Evolutionary conservation across 2,329 filamentous ascomycete species (phyloP).

Genomic region (Botryotinia calthae): DNA sequence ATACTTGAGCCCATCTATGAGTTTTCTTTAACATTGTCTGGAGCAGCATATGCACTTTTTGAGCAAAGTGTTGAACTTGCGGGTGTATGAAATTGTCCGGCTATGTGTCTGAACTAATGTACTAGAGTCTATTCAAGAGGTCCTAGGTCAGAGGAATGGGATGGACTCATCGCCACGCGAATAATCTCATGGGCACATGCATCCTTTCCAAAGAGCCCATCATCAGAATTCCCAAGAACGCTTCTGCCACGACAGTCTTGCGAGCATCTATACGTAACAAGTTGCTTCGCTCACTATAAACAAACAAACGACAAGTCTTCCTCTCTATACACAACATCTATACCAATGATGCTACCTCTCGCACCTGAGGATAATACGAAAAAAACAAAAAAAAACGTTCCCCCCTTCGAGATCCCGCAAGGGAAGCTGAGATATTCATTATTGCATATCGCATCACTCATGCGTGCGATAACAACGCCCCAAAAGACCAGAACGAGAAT

Average conservation of each 20-base stretch:
- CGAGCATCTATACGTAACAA: background rate
- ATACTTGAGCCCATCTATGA: background rate
- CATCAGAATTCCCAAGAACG: background rate
- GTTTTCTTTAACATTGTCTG: background rate
- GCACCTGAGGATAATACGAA: background rate
- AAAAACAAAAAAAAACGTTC: background rate
- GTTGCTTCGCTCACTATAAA: background rate
- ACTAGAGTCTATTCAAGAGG: background rate
- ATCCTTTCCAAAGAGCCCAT: background rate
- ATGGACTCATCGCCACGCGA: background rate
- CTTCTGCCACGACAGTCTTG: background rate
- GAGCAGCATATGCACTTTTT: background rate
- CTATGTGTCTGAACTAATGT: background rate
- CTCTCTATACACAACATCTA: background rate
- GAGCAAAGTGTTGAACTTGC: background rate
- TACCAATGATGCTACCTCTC: background rate
- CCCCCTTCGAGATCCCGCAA: background rate
- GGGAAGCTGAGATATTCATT: background rate
- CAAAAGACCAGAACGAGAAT: background rate
- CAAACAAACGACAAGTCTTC: background rate
- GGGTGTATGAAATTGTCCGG: background rate
- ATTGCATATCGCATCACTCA: background rate
- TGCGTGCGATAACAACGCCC: background rate
- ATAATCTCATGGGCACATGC: background rate
- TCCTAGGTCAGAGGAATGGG: background rate